Percentiles rank a stretch among this genome's conserved stretches.
Conservation (phyloP, 2,329 filamentous ascomycete genomes). For the Karstenula rhodostoma region DNA sequence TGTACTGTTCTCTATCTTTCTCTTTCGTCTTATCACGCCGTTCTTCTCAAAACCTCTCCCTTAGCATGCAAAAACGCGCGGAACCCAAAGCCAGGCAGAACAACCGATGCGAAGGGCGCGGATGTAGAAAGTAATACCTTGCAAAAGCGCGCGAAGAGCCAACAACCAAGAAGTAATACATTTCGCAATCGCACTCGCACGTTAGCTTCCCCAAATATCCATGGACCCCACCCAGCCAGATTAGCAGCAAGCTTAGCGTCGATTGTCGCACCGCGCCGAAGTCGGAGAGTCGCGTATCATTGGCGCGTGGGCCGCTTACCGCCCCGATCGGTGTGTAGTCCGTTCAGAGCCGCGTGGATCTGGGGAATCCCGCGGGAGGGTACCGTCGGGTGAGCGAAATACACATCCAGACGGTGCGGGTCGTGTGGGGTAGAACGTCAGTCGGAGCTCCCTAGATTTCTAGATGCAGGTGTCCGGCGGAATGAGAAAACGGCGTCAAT, state of each 20-base stretch:
- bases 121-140: background rate
- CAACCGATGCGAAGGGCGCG: background rate
- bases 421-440: background rate
- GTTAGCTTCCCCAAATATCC: background rate
- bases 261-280: conserved; percentile 8
- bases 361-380: conserved; percentile 5
- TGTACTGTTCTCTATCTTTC: conserved; percentile 25
- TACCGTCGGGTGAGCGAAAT: conserved; percentile 13
- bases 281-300: conserved; percentile 7
- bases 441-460: background rate
- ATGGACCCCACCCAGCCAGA: background rate
- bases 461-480: background rate
- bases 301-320: conserved; percentile 4
- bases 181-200: background rate
- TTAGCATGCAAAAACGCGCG: background rate
- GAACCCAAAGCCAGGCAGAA: background rate
- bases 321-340: conserved; percentile 2
- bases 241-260: conserved; percentile 3
- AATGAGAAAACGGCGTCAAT: conserved; percentile 1
- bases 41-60: too few relatives aligned
- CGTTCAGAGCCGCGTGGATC: background rate
- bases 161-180: too few relatives aligned
- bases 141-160: too few relatives aligned
- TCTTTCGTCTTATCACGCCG: background rate
- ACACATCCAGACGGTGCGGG: background rate